These are phyloP conservation scores for Arabidopsis hybrid DNA, from an alignment of 441 rosid genomes.

Conservation along the genomic window DNA sequence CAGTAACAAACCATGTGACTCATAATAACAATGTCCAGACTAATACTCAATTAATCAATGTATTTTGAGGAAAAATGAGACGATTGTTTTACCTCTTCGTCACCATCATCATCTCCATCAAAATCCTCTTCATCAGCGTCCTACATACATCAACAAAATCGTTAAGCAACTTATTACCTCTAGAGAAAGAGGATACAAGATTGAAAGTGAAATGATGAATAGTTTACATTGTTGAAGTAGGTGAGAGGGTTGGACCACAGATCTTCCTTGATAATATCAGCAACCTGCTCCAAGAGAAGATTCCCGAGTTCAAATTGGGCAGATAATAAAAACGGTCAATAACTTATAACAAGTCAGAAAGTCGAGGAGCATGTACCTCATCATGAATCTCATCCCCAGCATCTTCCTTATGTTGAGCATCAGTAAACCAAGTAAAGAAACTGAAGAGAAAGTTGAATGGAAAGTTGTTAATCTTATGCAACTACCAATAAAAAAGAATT, in stretches of 20 bases:
- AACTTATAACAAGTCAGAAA: background rate
- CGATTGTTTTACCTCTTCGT: constrained; percentile 64
- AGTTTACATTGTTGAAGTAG: constrained; percentile 78
- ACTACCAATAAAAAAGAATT: background rate
- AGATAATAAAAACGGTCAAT: background rate
- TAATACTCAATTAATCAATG: background rate
- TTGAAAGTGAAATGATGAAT: background rate
- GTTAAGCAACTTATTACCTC: background rate
- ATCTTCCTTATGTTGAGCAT: constrained; percentile 61
- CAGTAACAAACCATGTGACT: background rate
- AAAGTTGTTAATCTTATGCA: background rate
- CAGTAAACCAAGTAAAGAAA: constrained; percentile 90
- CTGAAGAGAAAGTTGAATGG: constrained; percentile 52
- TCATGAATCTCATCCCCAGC: constrained; percentile 70
- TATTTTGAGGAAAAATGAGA: background rate
- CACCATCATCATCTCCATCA: constrained; percentile 72
- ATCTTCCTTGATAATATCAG: constrained; percentile 94
- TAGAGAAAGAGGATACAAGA: background rate
- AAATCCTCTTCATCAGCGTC: constrained; percentile 89
- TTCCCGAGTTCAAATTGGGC: background rate
- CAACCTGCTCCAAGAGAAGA: constrained; percentile 59
- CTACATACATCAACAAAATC: constrained; percentile 45
- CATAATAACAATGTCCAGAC: background rate
- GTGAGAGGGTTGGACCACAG: constrained; percentile 94
- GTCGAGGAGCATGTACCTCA: constrained; percentile 58